Base-by-base conservation (phyloP, 2,329 filamentous ascomycete genomes). In the Leptodontidium sp. region DNA sequence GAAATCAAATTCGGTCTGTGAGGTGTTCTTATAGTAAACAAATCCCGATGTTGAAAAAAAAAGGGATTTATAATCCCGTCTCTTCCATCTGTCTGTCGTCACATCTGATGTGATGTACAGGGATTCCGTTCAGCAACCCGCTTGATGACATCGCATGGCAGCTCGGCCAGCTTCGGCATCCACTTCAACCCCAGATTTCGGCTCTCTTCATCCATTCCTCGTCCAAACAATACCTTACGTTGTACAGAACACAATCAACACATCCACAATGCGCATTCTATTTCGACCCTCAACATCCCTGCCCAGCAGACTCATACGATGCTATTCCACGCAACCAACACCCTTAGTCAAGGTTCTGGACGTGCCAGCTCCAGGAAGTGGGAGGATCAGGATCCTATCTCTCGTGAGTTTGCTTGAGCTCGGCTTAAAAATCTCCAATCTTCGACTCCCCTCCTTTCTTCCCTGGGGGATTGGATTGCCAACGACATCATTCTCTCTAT, bases 361-460 rank as follows among this genome's bases (percentile, higher is more conserved):
- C 61, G 68, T 72, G n/a, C 68, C 58, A 21, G 72, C 72, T 15
- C 70, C 72, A 9, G 61, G 64, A 14, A 68, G 64, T 47, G 95
- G 95, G 72, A 91, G 91, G 82, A 96, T 98, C 80, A 90, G 93
- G 69, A 86, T 98, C 72, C 88, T 98, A 67, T 70, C 68, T 21
- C 61, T 72, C 21, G 68, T 71, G 35, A 57, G 69, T 29, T 52
- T n/a, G 12, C 29, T 3, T 6, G 15, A 49, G 59, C 26, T 62
- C 59, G 59, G 57, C 38, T 59, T 59, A 45, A 43, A 38, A 38
- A 35, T 35, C 17, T 35, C 29, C 26, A 53, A 8, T 26, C 26
- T 14, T 14, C 52, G 15, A 24, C 57, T 14, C 21, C 32, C 45
- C 43, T 14, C 35, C 26, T 24, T 9, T 47, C 40, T 43, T 21